Conservation (phyloP, 345 rosid genomes). For the Eucalyptus sp. region DNA sequence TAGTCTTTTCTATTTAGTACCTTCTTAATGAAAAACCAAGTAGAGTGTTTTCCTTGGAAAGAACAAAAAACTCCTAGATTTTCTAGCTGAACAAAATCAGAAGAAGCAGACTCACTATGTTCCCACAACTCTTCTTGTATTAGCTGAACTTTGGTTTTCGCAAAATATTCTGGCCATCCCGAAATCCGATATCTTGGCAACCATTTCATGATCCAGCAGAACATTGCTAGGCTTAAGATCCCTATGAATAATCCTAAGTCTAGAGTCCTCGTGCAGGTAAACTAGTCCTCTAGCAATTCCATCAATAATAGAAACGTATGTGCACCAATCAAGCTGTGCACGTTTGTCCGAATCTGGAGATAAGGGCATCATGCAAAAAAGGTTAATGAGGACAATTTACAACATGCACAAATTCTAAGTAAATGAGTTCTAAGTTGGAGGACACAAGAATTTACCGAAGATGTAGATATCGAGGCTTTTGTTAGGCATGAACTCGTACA, state of each 20-base stretch:
- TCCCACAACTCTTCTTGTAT: constrained; percentile 13
- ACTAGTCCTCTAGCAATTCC: constrained; percentile 33
- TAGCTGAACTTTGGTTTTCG: constrained; percentile 1
- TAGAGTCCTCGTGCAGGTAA: constrained; percentile 44
- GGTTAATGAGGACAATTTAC: not conserved
- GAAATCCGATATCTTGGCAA: constrained; percentile 37
- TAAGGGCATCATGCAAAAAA: not conserved
- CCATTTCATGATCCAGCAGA: constrained; percentile 23
- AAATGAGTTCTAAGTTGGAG: not conserved
- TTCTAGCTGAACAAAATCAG: not conserved
- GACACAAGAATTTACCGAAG: constrained; percentile 3
- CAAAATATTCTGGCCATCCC: constrained; percentile 27
- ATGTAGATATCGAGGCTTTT: constrained; percentile 25
- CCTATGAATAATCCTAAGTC: constrained; percentile 27
- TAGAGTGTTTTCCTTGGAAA: not conserved
- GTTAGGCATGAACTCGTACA: constrained; percentile 32
- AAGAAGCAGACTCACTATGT: constrained; percentile 7
- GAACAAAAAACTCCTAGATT: not conserved
- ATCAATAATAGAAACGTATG: constrained; percentile 6
- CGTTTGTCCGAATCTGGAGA: constrained; percentile 12
- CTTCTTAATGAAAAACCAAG: not conserved
- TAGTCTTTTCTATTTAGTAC: not conserved
- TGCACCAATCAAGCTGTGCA: constrained; percentile 22
- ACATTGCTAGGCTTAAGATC: constrained; percentile 36
- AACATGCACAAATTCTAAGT: not conserved